Evolutionary conservation across 768 basidiomycete genomes (phyloP).

Genomic region (Macrolepiota fuliginosa): DNA sequence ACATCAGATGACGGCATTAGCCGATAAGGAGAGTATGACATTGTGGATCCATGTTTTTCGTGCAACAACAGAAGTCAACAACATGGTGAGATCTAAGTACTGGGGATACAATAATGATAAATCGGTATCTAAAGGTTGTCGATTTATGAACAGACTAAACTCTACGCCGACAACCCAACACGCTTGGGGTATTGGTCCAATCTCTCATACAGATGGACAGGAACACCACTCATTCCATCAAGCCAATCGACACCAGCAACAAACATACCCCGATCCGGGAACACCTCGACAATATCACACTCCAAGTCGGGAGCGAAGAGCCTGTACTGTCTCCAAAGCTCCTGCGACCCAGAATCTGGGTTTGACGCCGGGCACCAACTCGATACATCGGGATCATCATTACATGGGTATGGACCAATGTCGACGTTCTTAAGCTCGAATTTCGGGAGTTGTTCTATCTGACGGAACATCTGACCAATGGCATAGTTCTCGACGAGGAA

Average conservation of each 20-base stretch:
- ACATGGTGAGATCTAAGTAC: no score
- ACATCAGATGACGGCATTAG: slow-evolving; percentile 19
- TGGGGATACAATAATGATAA: no score
- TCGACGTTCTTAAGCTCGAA: slow-evolving; percentile 65
- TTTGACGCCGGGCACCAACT: background rate
- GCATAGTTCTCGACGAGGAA: no score
- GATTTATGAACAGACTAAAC: background rate
- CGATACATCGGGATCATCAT: background rate
- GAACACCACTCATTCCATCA: slow-evolving; percentile 15
- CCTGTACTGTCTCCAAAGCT: slow-evolving; percentile 56
- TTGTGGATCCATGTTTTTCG: no score
- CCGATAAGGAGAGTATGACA: slow-evolving; percentile 14
- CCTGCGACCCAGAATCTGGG: background rate
- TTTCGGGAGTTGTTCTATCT: no score
- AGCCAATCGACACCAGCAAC: slow-evolving; percentile 53
- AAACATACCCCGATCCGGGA: no score
- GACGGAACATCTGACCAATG: no score
- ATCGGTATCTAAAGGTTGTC: no score
- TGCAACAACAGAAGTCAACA: no score
- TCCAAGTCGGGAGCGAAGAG: slow-evolving; percentile 56
- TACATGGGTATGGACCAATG: slow-evolving; percentile 43
- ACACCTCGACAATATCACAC: slow-evolving; percentile 68
- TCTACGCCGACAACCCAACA: background rate
- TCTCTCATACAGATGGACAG: no score
- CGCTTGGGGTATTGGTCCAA: no score